Evolutionary conservation across 805 yeast genomes (phyloP), one percentile per base, ranked within the genome.

Genomic region (Lipomyces yamanashiensis): DNA sequence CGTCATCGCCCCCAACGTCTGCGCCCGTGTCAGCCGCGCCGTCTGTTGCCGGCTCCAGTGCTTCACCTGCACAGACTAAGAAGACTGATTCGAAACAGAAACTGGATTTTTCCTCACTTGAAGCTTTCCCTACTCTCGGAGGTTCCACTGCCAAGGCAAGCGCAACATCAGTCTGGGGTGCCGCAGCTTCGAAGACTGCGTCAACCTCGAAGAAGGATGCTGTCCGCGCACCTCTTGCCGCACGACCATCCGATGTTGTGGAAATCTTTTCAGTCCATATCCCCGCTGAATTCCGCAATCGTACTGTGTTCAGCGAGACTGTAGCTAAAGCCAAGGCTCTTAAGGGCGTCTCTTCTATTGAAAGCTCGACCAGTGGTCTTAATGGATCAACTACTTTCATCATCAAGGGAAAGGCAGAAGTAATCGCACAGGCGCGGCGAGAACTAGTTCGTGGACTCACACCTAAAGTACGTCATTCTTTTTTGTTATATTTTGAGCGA

Each of bases 181-280:
- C 64, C 37, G 47, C 69, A 21, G 51, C 67, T 7, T 55, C 28
- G 5, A 28, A 28, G 28, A 28, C 59, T 8, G 58, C 70, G 43
- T 33, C 67, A 13, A 59, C 73, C 52, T 54, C 77, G 66, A 71
- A 74, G 70, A 54, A 54, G 21, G 60, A 58, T 8, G 33, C 34
- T 39, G 40, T 48, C 7, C 56, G 55, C 7, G 50, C 59, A 7
- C 74, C 81, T n/a, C 80, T 79, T 36, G 55, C 61, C 28, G 80
- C 82, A 71, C 80, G 84, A 68, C 82, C 90, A 10, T 79, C 85
- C 23, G 82, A 83, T 59, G 80, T 90, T 62, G 93, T 91, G 74
- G 92, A 89, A 71, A 89, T 92, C 7, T 90, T 92, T 73, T 83
- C 90, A 55, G 82, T 92, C 71, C 87, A 84, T 71, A 82, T 84